These are phyloP conservation scores for Fraxinus paxiana DNA, from an alignment of 305 asterid genomes.

Conservation along the genomic window DNA sequence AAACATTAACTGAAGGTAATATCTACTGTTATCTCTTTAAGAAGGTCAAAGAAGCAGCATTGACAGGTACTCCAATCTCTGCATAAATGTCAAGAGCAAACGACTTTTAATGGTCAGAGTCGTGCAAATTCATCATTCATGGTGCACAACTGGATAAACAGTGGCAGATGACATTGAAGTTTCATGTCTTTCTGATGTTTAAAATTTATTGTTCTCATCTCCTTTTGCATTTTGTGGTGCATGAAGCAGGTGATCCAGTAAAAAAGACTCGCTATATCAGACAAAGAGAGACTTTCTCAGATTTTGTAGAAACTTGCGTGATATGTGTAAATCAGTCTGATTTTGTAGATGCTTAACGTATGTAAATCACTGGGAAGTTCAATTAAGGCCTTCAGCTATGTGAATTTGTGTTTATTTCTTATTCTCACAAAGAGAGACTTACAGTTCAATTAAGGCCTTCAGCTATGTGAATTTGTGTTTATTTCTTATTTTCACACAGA, in stretches of 20 bases:
- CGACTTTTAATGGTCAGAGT: not conserved
- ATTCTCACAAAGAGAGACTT: not conserved
- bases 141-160: not conserved
- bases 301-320: not conserved
- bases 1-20: not conserved
- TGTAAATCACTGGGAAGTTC: not conserved
- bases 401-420: not conserved
- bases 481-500: not conserved
- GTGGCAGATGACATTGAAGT: not conserved
- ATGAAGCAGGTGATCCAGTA: not conserved
- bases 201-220: not conserved
- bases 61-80: constrained; percentile 15
- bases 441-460: not conserved
- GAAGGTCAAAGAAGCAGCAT: constrained; percentile 38
- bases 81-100: constrained; percentile 21
- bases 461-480: not conserved
- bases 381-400: not conserved
- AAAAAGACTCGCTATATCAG: not conserved
- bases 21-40: constrained; percentile 26
- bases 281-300: not conserved
- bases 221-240: not conserved
- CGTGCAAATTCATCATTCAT: not conserved
- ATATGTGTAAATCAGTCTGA: not conserved
- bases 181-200: not conserved
- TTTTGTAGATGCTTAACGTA: not conserved